phyloP scores from a whole-genome alignment of 1,284 basidiomycete species.

The Ceratobasidium sp. region DNA sequence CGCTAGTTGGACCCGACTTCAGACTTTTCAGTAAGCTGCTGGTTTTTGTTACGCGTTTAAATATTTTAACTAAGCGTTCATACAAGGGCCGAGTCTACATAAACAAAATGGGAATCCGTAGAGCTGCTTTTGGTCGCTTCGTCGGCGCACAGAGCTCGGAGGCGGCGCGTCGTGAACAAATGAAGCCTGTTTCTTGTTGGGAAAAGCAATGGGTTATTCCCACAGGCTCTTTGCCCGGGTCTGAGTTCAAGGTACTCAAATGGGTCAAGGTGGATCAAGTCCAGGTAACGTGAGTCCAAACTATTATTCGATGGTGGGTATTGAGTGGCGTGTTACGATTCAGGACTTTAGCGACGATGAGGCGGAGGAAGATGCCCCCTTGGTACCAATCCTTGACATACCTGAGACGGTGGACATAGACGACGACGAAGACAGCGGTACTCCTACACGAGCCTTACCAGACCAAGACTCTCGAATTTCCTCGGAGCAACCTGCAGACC shows the following conservation, averaged over 20 bases:
- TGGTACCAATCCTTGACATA: slow-evolving; percentile 41
- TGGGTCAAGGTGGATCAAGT: slow-evolving; percentile 48
- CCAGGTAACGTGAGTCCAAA: slow-evolving; percentile 36
- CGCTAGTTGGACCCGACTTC: slow-evolving; percentile 5
- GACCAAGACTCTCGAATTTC: slow-evolving; percentile 43
- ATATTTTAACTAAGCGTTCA: no score
- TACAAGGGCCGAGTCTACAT: background rate
- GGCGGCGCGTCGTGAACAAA: slow-evolving; percentile 43
- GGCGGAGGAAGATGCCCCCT: slow-evolving; percentile 41
- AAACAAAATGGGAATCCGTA: slow-evolving; percentile 34
- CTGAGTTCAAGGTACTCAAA: slow-evolving; percentile 48
- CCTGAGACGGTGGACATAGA: slow-evolving; percentile 33
- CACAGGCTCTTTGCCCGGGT: slow-evolving; percentile 45
- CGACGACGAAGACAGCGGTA: slow-evolving; percentile 39
- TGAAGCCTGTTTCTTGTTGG: slow-evolving; percentile 47
- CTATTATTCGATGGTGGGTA: background rate
- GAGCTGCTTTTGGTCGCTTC: slow-evolving; percentile 42
- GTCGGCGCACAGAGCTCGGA: slow-evolving; percentile 43
- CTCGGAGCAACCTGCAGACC: slow-evolving; percentile 41
- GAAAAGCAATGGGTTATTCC: slow-evolving; percentile 50
- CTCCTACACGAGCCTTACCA: slow-evolving; percentile 34
- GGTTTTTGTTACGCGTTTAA: no score
- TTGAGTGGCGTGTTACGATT: background rate
- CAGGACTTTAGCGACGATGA: slow-evolving; percentile 50
- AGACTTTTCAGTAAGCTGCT: background rate